Evolutionary conservation across 129 eudicot genomes (phyloP).

Genomic region (Erigeron canadensis): DNA sequence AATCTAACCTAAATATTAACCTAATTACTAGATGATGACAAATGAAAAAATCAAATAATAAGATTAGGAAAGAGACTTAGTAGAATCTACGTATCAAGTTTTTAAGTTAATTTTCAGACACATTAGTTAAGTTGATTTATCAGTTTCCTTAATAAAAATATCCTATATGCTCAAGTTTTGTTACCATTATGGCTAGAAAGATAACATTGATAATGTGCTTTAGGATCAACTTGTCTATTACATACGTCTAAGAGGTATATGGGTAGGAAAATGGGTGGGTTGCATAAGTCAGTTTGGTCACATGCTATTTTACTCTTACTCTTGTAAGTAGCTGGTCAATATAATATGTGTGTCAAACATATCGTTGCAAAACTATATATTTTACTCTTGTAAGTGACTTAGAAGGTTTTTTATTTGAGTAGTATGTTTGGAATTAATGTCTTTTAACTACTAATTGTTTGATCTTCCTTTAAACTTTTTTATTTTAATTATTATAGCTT

Average conservation of each 20-base stretch:
- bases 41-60: too few species aligned
- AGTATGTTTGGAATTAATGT: not conserved
- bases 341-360: too few species aligned
- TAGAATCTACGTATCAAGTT: too few species aligned
- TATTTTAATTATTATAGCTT: not conserved
- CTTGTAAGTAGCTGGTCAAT: not conserved
- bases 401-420: not conserved
- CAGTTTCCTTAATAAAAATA: too few species aligned
- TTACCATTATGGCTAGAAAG: not conserved
- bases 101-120: too few species aligned
- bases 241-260: not conserved
- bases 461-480: not conserved
- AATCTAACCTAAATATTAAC: too few species aligned
- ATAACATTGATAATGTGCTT: not conserved
- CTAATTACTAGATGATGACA: too few species aligned
- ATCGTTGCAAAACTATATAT: not conserved
- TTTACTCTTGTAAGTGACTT: not conserved
- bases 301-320: too few species aligned
- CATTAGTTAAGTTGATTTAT: too few species aligned
- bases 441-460: not conserved
- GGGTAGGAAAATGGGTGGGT: not conserved
- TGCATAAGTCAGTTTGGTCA: too few species aligned
- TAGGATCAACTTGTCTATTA: not conserved
- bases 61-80: too few species aligned
- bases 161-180: too few species aligned